Evolutionary conservation across 2,329 filamentous ascomycete species (phyloP).

Genomic region (Cladosporium sp.): DNA sequence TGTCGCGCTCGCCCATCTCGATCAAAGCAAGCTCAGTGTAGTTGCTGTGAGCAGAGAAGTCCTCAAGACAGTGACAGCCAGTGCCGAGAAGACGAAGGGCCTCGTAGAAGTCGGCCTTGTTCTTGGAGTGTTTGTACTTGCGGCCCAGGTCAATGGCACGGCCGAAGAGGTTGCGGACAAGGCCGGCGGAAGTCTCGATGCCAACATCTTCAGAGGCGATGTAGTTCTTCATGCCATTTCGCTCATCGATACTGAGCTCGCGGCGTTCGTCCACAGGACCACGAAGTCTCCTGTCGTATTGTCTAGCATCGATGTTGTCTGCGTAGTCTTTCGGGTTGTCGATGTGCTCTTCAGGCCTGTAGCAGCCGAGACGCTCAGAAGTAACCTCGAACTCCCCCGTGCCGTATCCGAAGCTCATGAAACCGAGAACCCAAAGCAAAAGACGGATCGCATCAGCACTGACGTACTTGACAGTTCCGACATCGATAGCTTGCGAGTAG

Average conservation of each 20-base stretch:
- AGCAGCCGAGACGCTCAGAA: slow-evolving; percentile 46
- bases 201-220: slow-evolving; percentile 77
- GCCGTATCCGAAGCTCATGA: slow-evolving; percentile 55
- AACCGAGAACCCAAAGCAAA: slow-evolving; percentile 53
- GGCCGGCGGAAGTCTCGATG: slow-evolving; percentile 76
- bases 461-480: slow-evolving; percentile 51
- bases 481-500: slow-evolving; percentile 53
- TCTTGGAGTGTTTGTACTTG: slow-evolving; percentile 60
- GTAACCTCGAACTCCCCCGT: slow-evolving; percentile 56
- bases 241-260: slow-evolving; percentile 73
- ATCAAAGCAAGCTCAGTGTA: slow-evolving; percentile 85
- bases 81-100: slow-evolving; percentile 82
- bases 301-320: slow-evolving; percentile 78
- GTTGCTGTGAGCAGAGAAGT: slow-evolving; percentile 92
- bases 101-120: slow-evolving; percentile 79
- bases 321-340: slow-evolving; percentile 61
- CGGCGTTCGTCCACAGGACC: slow-evolving; percentile 73
- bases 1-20: slow-evolving; percentile 72
- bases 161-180: slow-evolving; percentile 70
- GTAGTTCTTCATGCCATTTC: slow-evolving; percentile 70
- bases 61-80: slow-evolving; percentile 84
- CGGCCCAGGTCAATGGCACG: slow-evolving; percentile 77
- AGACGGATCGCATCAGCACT: slow-evolving; percentile 52
- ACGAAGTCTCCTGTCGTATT: slow-evolving; percentile 75
- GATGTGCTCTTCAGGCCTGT: slow-evolving; percentile 52